Percentiles rank a stretch among this genome's conserved stretches.
Evolutionary conservation across 1,139 yeast species (phyloP).

Genomic region (Protomyces macrosporus): DNA sequence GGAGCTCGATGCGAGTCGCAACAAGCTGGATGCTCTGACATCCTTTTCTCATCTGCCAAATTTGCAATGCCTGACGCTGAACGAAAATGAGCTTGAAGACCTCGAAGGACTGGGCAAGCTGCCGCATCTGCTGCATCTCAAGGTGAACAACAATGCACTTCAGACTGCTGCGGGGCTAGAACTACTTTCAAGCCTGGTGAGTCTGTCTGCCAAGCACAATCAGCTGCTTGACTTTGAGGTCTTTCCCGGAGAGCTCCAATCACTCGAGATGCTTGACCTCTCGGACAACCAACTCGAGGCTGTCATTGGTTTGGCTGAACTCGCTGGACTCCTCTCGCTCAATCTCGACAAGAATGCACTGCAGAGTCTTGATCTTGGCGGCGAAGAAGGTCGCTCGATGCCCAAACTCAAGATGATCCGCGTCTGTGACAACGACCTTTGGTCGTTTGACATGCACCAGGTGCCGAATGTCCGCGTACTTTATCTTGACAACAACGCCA

Average conservation of each 20-base stretch:
- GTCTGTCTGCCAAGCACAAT: conserved; percentile 36
- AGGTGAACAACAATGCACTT: conserved; percentile 36
- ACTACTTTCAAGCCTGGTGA: conserved; percentile 36
- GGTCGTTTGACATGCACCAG: conserved; percentile 27
- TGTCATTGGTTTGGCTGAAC: conserved; percentile 34
- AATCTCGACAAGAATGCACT: conserved; percentile 31
- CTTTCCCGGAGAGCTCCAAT: conserved; percentile 21
- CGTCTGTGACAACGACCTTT: conserved; percentile 28
- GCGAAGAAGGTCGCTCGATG: conserved; percentile 14
- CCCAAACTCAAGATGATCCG: conserved; percentile 31
- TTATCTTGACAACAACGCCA: conserved; percentile 34
- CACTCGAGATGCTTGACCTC: conserved; percentile 35
- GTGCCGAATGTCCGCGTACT: conserved; percentile 34
- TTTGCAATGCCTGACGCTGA: conserved; percentile 38
- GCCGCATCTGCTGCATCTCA: conserved; percentile 37
- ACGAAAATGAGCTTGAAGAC: conserved; percentile 38
- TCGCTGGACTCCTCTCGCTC: conserved; percentile 28
- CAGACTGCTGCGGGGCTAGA: conserved; percentile 36
- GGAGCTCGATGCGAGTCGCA: conserved; percentile 36
- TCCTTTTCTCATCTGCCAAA: conserved; percentile 36
- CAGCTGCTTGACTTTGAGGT: conserved; percentile 34
- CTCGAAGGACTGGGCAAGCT: conserved; percentile 34
- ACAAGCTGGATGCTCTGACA: conserved; percentile 35
- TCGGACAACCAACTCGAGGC: conserved; percentile 34
- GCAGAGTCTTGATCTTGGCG: conserved; percentile 10